These are phyloP conservation scores for Paulownia fortunei DNA, from an alignment of 257 asterid genomes.

Conservation along the genomic window DNA sequence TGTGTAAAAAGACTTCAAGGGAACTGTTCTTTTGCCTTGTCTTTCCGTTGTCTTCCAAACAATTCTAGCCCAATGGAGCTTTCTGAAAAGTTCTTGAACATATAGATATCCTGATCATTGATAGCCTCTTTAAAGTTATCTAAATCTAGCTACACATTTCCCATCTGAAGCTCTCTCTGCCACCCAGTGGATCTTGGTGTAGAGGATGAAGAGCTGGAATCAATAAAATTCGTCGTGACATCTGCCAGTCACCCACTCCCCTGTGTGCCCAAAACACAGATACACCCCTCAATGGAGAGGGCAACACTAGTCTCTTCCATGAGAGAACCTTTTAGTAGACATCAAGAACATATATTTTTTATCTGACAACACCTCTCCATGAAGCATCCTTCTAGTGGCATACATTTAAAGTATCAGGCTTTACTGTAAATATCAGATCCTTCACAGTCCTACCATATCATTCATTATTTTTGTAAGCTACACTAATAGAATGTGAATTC, in stretches of 20 bases:
- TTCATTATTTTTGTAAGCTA: background rate
- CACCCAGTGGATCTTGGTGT: background rate
- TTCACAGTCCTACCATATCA: background rate
- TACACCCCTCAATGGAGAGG: background rate
- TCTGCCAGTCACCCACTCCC: background rate
- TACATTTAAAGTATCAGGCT: background rate
- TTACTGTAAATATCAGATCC: background rate
- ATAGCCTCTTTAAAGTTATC: background rate
- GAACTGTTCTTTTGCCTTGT: background rate
- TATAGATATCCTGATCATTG: background rate
- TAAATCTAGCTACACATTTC: background rate
- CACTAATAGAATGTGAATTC: background rate
- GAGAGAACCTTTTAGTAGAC: background rate
- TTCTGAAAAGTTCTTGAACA: background rate
- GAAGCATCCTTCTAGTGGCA: background rate
- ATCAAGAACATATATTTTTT: background rate
- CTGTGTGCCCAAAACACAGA: background rate
- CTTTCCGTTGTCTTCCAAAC: background rate
- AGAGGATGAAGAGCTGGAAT: background rate
- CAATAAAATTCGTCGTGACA: background rate
- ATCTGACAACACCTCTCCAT: background rate
- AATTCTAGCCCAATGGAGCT: background rate
- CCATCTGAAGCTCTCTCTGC: background rate
- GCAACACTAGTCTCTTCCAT: background rate
- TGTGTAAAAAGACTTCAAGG: background rate